Base-by-base conservation (phyloP, 1,284 basidiomycete genomes). In the Boletellus sp. region DNA sequence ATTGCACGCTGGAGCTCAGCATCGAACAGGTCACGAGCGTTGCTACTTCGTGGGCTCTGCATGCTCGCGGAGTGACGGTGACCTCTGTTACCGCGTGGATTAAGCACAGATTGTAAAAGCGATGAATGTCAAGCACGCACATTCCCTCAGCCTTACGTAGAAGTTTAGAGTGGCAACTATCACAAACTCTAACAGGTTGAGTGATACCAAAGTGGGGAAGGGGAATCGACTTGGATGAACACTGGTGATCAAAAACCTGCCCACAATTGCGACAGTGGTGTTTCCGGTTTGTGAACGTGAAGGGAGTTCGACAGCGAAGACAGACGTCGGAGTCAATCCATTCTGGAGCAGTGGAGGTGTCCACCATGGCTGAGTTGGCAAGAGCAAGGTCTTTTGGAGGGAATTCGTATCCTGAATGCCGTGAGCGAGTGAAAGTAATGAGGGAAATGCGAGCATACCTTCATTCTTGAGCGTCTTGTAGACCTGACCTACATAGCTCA, bases 221-320 rank as follows among this genome's bases (percentile, higher is more conserved):
- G 0, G 92, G 71, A 69, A 93, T 81, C 2, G 77, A 76, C 68
- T 93, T 91, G 32, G 87, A 85, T 1, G 93, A 94, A 68, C 96
- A 99, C 44, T 84, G 79, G 51, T 95, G 92, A 69, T 97, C 94
- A 62, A 97, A 99, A 16, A 99, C 92, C 60, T 90, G 85, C 8
- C 96, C 96, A 67, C 96, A 99, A 68, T 98, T 98, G 8, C 96
- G 82, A 67, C 96, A 99, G 66, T 99, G 96, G 63, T 99, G 96
- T 66, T 98, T 98, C 48, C 96, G 83, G 63, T 97, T 98, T 33
- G 94, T 97, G 59, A 97, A 95, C 1, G 87, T 85, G 70, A 99
- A 99, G 0, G 89, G 69, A 0, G 89, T 86, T 17, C 96, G 81
- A 68, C 96, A 99, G 20, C 94, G 83, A 55, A 96, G 81, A 68